Evolutionary conservation across 2,329 filamentous ascomycete genomes (phyloP).

Genomic region (Talaromyces sp.): DNA sequence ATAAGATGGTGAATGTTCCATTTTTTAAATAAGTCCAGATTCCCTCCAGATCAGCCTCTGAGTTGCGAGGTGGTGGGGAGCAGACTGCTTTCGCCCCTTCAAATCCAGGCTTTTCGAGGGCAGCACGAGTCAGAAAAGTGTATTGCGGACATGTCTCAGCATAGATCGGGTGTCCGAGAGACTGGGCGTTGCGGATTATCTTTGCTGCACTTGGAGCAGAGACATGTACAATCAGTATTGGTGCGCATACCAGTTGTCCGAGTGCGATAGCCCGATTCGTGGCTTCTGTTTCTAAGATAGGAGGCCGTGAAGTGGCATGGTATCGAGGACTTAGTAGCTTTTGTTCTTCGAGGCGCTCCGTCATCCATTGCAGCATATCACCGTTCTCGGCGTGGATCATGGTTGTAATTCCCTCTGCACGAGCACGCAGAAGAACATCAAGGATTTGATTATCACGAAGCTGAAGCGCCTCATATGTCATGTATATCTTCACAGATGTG

Average conservation of each 20-base stretch:
- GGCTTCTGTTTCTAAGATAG: constrained; percentile 5
- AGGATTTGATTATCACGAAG: constrained; percentile 1
- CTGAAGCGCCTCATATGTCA: constrained; percentile 6
- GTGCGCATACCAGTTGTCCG: constrained; percentile 4
- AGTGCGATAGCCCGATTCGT: constrained; percentile 4
- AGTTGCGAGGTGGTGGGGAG: constrained; percentile 4
- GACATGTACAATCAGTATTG: constrained; percentile 6
- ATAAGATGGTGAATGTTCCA: constrained; percentile 7
- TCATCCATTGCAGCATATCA: constrained; percentile 5
- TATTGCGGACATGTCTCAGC: constrained; percentile 10
- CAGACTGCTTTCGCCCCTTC: constrained; percentile 6
- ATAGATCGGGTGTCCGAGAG: neutral
- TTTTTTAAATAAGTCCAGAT: neutral
- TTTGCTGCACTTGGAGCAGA: constrained; percentile 3
- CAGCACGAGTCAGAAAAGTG: neutral
- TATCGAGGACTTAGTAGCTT: neutral
- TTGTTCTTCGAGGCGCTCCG: constrained; percentile 1
- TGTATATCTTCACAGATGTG: constrained; percentile 7
- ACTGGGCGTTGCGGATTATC: constrained; percentile 5
- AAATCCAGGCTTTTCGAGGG: constrained; percentile 1
- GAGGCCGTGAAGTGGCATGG: constrained; percentile 3
- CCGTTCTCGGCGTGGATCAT: constrained; percentile 11
- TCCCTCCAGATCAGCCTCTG: constrained; percentile 1
- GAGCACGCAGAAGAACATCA: neutral
- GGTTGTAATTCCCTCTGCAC: constrained; percentile 1